Percentiles rank a stretch among this genome's conserved stretches.
Conservation (phyloP, 2,329 filamentous ascomycete species). For the Claviceps maximensis region DNA sequence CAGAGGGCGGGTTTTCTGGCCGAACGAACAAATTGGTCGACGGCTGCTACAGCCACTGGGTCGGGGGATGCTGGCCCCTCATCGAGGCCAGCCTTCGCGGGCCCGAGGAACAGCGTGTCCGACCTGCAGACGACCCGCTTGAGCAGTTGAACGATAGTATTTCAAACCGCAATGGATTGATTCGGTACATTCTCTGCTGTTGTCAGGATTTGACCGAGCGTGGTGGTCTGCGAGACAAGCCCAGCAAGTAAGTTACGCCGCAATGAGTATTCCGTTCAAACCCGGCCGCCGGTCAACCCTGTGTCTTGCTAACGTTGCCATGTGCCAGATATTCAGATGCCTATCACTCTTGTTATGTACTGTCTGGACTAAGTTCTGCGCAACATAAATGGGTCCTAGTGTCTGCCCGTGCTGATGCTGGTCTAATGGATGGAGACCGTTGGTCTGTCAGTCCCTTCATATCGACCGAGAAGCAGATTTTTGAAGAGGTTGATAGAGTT, state of each 20-base stretch:
- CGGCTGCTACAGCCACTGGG: slow-evolving; percentile 97
- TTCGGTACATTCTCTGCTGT: slow-evolving; percentile 80
- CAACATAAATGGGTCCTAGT: slow-evolving; percentile 53
- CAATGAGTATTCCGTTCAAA: background rate
- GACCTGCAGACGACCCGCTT: slow-evolving; percentile 15
- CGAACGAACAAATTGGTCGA: slow-evolving; percentile 97
- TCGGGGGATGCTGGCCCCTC: slow-evolving; percentile 87
- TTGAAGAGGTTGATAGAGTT: slow-evolving; percentile 59
- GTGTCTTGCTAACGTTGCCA: slow-evolving; percentile 1
- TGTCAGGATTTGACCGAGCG: slow-evolving; percentile 60
- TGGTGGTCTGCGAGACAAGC: slow-evolving; percentile 87
- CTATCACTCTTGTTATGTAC: slow-evolving; percentile 87
- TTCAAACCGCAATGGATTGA: slow-evolving; percentile 74
- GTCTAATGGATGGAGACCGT: slow-evolving; percentile 23
- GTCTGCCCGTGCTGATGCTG: slow-evolving; percentile 18
- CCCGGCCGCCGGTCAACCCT: no score
- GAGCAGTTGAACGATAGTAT: slow-evolving; percentile 31
- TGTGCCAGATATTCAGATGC: slow-evolving; percentile 58
- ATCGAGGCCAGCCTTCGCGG: slow-evolving; percentile 65
- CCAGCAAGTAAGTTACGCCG: slow-evolving; percentile 53
- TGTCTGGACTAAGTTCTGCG: slow-evolving; percentile 71
- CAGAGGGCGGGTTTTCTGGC: slow-evolving; percentile 85
- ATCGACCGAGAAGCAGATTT: slow-evolving; percentile 44
- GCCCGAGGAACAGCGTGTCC: slow-evolving; percentile 21
- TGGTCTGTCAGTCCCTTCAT: slow-evolving; percentile 38